Evolutionary conservation across 2,329 filamentous ascomycete species (phyloP), one percentile per base, ranked within the genome.

Genomic region (Colletotrichum tanaceti): DNA sequence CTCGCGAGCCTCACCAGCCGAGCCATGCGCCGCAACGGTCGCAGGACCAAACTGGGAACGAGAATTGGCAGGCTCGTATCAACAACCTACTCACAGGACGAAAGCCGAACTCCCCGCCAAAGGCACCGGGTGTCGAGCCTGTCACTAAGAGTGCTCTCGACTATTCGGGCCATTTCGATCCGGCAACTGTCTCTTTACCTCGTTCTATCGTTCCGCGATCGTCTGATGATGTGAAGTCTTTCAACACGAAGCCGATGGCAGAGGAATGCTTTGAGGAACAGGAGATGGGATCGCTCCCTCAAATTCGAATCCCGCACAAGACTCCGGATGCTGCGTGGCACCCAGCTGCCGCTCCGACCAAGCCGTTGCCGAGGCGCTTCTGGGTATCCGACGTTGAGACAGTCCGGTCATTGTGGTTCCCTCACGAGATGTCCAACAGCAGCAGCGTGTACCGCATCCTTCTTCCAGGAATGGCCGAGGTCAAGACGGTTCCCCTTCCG

Each of bases 251-350:
- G 74, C 88, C 89, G 55, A 91, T 93, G 80, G 91, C 91, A 6
- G 91, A 93, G 71, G 90, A 92, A 70, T 93, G 92, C 72, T 94
- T 94, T 72, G 92, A 93, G 75, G 91, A 93, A 74, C 91, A 92
- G 74, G 91, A 94, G 77, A 92, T 92, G 82, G 91, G 91, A 4
- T 94, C 91, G 9, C 79, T 93, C n/a, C 91, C 91, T 0, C 84
- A 87, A 24, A 88, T 94, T 28, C 87, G 86, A 63, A 80, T 94
- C n/a, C 91, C 91, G 9, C 83, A 85, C 54, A 85, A 85, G 65
- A 85, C 85, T 5, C 89, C 90, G 1, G 85, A 87, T 43, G 84
- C 86, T 43, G 86, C 89, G 18, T 93, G 90, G 89, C 83, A 85
- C 64, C 86, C 89, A 16, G 87, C 86, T 7, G 76, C 82, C 14